Evolutionary conservation across 179 eudicot genomes (phyloP).

Genomic region (Spergularia azorica): DNA sequence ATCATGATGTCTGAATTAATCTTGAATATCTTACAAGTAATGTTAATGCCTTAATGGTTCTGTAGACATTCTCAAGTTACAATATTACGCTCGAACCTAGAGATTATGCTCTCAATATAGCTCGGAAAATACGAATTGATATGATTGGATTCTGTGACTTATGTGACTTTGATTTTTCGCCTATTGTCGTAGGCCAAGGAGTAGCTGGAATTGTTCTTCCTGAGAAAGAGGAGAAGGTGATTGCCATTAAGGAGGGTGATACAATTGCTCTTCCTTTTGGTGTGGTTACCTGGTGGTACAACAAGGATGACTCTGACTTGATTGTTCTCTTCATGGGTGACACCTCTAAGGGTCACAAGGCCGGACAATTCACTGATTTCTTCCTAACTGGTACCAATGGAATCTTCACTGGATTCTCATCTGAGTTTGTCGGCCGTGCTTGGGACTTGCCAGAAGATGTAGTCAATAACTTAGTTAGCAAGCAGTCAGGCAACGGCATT

Average conservation of each 20-base stretch:
- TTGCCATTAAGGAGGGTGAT: constrained; percentile 68
- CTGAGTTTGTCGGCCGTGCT: constrained; percentile 79
- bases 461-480: constrained; percentile 49
- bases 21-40: no score
- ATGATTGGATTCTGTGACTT: no score
- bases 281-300: constrained; percentile 72
- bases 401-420: constrained; percentile 68
- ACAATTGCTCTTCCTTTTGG: constrained; percentile 75
- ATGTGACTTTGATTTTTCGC: not conserved
- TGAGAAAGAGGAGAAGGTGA: constrained; percentile 73
- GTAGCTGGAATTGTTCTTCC: constrained; percentile 75
- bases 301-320: constrained; percentile 62
- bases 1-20: no score
- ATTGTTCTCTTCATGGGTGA: constrained; percentile 69
- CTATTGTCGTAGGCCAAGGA: constrained; percentile 45
- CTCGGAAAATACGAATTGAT: no score
- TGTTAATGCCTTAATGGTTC: no score
- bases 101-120: no score
- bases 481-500: constrained; percentile 50
- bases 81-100: not conserved
- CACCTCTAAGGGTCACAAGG: constrained; percentile 62
- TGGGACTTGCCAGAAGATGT: constrained; percentile 59
- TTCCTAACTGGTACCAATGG: constrained; percentile 62
- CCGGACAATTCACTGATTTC: constrained; percentile 65
- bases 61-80: not conserved